Conservation (phyloP, 2,329 filamentous ascomycete species). For the Colletotrichum sp. region DNA sequence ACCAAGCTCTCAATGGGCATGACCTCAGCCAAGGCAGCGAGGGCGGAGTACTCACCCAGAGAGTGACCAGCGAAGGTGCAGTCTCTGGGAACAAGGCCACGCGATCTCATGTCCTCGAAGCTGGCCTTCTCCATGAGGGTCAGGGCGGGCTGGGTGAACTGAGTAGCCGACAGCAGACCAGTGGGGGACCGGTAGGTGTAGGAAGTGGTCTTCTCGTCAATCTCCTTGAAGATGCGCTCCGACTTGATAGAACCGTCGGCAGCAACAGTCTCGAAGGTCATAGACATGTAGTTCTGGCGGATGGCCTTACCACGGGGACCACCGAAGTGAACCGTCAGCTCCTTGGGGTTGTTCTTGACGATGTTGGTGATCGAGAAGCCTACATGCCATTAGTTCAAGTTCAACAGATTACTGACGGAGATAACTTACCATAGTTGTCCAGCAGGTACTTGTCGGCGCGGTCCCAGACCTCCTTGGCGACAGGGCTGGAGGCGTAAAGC, state of each 20-base stretch:
- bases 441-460: constrained; percentile 97
- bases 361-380: constrained; percentile 98
- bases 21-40: constrained; percentile 94
- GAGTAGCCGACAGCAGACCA: constrained; percentile 92
- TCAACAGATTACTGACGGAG: neutral
- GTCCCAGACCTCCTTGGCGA: constrained; percentile 98
- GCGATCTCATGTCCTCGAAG: constrained; percentile 98
- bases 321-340: constrained; percentile 97
- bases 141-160: constrained; percentile 96
- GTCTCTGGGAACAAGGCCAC: constrained; percentile 93
- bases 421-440: constrained; percentile 90
- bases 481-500: constrained; percentile 88
- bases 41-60: constrained; percentile 95
- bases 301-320: constrained; percentile 96
- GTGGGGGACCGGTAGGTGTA: constrained; percentile 98
- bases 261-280: constrained; percentile 99
- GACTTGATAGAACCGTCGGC: constrained; percentile 93
- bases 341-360: constrained; percentile 99
- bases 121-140: constrained; percentile 99
- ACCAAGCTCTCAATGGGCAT: constrained; percentile 99
- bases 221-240: constrained; percentile 99
- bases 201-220: constrained; percentile 87
- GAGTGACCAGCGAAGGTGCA: constrained; percentile 98
- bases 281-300: constrained; percentile 98
- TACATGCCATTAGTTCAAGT: constrained; percentile 33